A percentile compares a stretch with the other conserved stretches of the same genome.
Conservation (phyloP, 192 early-diverging fungal species). For the Phlyctochytrium bullatum region DNA sequence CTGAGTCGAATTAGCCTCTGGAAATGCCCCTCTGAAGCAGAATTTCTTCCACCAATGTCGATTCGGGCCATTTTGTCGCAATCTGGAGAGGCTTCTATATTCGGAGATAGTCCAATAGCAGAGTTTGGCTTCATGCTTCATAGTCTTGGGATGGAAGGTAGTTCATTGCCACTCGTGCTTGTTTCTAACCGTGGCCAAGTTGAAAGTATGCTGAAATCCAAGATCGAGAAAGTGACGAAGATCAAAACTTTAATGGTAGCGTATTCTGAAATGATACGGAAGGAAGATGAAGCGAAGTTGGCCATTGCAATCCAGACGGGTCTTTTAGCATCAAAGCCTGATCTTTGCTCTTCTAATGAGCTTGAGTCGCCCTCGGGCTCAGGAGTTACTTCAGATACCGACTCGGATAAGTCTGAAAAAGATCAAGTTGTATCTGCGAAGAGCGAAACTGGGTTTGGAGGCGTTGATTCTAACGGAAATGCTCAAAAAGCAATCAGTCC, state of each 20-base stretch:
- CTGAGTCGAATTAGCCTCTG: slow-evolving; percentile 17
- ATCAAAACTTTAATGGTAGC: slow-evolving; percentile 23
- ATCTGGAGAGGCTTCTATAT: neutral
- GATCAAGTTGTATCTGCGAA: neutral
- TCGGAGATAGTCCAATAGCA: slow-evolving; percentile 34
- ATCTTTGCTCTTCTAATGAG: neutral
- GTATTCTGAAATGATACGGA: slow-evolving; percentile 26
- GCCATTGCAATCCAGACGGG: slow-evolving; percentile 36
- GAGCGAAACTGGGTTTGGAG: neutral
- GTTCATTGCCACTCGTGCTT: neutral
- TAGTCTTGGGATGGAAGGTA: slow-evolving; percentile 38
- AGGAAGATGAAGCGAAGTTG: slow-evolving; percentile 38
- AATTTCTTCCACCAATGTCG: slow-evolving; percentile 39
- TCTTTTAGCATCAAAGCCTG: slow-evolving; percentile 5
- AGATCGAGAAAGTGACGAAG: slow-evolving; percentile 38
- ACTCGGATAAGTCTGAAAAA: neutral
- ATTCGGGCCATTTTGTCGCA: neutral
- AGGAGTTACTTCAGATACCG: neutral
- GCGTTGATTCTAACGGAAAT: too few relatives aligned
- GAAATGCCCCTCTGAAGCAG: slow-evolving; percentile 31
- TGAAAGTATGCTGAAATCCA: slow-evolving; percentile 31
- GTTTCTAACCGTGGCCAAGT: slow-evolving; percentile 13
- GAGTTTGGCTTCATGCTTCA: slow-evolving; percentile 40
- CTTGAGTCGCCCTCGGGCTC: neutral
- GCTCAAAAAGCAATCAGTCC: neutral